Percentiles rank a stretch among this genome's conserved stretches.
These are phyloP conservation scores for Turritis glabra DNA, from an alignment of 345 rosid species.

Conservation along the genomic window DNA sequence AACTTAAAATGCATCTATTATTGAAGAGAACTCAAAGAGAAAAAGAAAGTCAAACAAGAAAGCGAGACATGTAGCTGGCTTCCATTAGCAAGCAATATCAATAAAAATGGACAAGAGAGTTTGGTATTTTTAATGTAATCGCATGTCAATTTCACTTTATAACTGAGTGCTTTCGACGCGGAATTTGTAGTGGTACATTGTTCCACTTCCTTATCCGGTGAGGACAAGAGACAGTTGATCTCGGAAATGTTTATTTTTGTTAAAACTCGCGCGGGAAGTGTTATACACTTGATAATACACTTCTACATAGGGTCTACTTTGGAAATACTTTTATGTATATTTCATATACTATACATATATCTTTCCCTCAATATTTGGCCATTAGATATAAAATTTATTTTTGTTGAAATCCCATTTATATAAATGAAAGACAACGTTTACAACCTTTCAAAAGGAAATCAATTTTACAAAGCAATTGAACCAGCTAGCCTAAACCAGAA, in stretches of 20 bases:
- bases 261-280: background rate
- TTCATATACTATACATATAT: no score
- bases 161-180: slow-evolving; percentile 37
- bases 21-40: slow-evolving; percentile 4
- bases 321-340: no score
- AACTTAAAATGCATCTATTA: slow-evolving; percentile 7
- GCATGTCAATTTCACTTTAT: slow-evolving; percentile 19
- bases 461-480: no score
- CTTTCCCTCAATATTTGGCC: no score
- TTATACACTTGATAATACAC: background rate
- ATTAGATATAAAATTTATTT: no score
- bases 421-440: no score
- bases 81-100: slow-evolving; percentile 26
- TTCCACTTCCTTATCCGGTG: slow-evolving; percentile 35
- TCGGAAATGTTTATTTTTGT: background rate
- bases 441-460: no score
- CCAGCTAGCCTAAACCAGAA: no score
- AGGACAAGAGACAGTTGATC: slow-evolving; percentile 20
- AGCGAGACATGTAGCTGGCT: slow-evolving; percentile 33
- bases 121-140: slow-evolving; percentile 28
- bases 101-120: slow-evolving; percentile 30
- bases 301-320: background rate
- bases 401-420: no score
- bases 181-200: slow-evolving; percentile 19
- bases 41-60: slow-evolving; percentile 31